Evolutionary conservation across 805 yeast genomes (phyloP), one percentile per base, ranked within the genome.

Genomic region (Cyberlindnera misumaiensis): DNA sequence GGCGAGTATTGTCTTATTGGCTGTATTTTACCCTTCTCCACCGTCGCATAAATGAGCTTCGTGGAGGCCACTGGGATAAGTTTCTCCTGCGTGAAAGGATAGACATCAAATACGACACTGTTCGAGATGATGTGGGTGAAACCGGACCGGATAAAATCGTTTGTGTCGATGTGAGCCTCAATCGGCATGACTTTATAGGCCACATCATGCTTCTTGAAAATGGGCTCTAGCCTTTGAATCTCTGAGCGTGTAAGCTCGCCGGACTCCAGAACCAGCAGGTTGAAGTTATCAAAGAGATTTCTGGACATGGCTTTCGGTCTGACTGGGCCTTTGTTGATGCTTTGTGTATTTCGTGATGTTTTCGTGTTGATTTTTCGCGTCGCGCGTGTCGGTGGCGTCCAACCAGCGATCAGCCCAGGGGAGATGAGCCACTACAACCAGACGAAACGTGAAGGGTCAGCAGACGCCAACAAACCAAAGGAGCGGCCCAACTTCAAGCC

Each of bases 1-100:
- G 96, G 94, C 12, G 85, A 76, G 56, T 72, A 88, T 2, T 73
- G 68, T 40, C 79, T 68, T 30, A 72, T 65, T 5, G 82, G 75
- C 20, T 69, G 65, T 11, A 70, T 55, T 38, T 70, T 66, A 0
- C 62, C 60, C 20, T 55, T 55, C 8, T 51, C 51, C 0, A 69
- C 51, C 3, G 80, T 72, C 28, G 72, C 76, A 22, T 56, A 46
- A 2, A 83, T 64, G 87, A 93, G 86, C 5, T 64, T 55, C 0
- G 78, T 68, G 0, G 72, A 70, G 12, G 84, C 81, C 1, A 83
- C 70, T 0, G 93, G 87, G 11, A 82, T 66, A 76, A 83, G 68
- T 28, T 70, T 61, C 12, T 64, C 64, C 27, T 62, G 64, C 5
- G 82, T 71, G 25, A 63, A 59, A 1, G 29, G 13, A 30, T 51